phyloP scores from a whole-genome alignment of 169 alveolate genomes.

The Plasmodium falciparum region DNA sequence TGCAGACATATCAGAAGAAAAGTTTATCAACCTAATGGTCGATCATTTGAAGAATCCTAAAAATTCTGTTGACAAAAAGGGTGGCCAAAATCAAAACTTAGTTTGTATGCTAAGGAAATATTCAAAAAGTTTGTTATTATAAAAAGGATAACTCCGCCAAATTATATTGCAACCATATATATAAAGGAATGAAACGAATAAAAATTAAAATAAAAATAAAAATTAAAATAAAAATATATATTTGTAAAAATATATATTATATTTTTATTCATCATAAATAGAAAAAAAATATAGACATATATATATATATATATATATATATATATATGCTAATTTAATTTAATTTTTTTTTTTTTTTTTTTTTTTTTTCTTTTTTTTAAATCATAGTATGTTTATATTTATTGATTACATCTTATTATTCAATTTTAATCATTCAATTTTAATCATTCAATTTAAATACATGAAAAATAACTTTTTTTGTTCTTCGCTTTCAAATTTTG shows the following conservation, averaged over 20 bases:
- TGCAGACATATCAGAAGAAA: conserved; percentile 51
- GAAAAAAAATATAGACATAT: neutral
- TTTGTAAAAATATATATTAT: neutral
- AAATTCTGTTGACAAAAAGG: conserved; percentile 27
- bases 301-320: neutral
- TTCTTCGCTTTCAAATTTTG: conserved; percentile 47
- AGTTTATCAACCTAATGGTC: conserved; percentile 51
- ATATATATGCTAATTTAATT: neutral
- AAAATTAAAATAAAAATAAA: neutral
- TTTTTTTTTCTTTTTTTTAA: neutral
- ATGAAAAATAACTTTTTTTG: conserved; percentile 48
- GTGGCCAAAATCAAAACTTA: conserved; percentile 24
- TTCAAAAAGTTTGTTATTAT: conserved; percentile 38
- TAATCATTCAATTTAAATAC: conserved; percentile 24
- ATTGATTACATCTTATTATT: neutral
- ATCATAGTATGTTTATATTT: neutral
- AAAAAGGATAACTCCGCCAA: conserved; percentile 5
- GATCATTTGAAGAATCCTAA: conserved; percentile 61
- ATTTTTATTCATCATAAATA: neutral
- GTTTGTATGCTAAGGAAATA: conserved; percentile 25
- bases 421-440: neutral
- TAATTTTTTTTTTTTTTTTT: neutral
- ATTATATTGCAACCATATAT: neutral
- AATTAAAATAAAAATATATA: neutral
- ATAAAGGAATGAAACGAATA: neutral